Percentiles rank a stretch among this genome's conserved stretches.
Evolutionary conservation across 495 filamentous ascomycete species (phyloP).

Genomic region (Hyaloscypha hepaticicola): DNA sequence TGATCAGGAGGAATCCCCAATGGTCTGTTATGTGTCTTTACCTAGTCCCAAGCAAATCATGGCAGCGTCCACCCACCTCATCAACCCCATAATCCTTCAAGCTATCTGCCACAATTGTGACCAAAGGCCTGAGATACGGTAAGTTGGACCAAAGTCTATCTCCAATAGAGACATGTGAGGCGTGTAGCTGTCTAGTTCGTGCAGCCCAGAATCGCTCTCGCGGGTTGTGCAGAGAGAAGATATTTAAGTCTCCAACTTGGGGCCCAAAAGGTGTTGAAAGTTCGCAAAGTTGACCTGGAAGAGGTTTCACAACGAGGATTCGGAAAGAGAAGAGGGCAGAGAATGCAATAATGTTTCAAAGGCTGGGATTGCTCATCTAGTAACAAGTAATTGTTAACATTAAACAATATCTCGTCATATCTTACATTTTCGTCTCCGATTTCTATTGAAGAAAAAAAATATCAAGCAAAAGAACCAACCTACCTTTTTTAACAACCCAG

Average conservation of each 20-base stretch:
- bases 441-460: neutral
- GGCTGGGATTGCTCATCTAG: too few species aligned
- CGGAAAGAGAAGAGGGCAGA: neutral
- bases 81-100: constrained; percentile 55
- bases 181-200: constrained; percentile 74
- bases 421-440: too few species aligned
- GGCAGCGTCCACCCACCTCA: constrained; percentile 56
- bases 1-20: neutral
- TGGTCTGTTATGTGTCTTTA: constrained; percentile 54
- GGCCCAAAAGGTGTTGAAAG: constrained; percentile 73
- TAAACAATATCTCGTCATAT: too few species aligned
- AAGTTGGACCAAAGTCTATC: constrained; percentile 76
- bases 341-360: too few species aligned
- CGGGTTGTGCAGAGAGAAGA: constrained; percentile 75
- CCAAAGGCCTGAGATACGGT: constrained; percentile 72
- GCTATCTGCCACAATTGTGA: constrained; percentile 68
- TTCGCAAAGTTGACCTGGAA: constrained; percentile 60
- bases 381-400: too few species aligned
- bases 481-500: constrained; percentile 54
- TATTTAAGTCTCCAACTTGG: constrained; percentile 79
- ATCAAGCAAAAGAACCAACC: constrained; percentile 1
- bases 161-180: constrained; percentile 64
- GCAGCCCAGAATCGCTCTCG: constrained; percentile 78
- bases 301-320: constrained; percentile 9
- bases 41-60: constrained; percentile 75